Percentiles rank a stretch among this genome's conserved stretches.
Conservation (phyloP, 495 filamentous ascomycete genomes). For the Aspergillus biplanus region DNA sequence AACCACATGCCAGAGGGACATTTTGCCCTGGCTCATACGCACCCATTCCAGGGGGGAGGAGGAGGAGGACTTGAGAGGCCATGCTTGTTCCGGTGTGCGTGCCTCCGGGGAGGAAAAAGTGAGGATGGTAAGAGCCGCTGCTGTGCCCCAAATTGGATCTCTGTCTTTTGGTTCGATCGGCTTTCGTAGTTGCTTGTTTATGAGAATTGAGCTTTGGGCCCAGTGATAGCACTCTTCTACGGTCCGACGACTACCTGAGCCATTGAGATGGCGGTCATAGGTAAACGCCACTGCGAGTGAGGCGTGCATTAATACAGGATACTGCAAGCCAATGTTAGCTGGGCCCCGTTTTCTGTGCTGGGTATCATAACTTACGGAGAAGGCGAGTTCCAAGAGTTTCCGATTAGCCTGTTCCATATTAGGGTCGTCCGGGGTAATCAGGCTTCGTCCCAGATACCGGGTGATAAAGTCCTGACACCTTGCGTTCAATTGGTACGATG, state of each 20-base stretch:
- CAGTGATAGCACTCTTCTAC: slow-evolving; percentile 48
- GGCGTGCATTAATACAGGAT: slow-evolving; percentile 53
- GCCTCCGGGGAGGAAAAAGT: slow-evolving; percentile 44
- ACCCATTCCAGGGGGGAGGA: slow-evolving; percentile 46
- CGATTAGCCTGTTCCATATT: slow-evolving; percentile 43
- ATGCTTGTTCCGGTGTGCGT: slow-evolving; percentile 41
- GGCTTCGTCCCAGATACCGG: slow-evolving; percentile 41
- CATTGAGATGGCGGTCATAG: slow-evolving; percentile 49
- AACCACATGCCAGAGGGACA: slow-evolving; percentile 42
- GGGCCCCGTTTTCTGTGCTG: no score
- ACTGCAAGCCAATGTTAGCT: slow-evolving; percentile 34
- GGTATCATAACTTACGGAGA: slow-evolving; percentile 34
- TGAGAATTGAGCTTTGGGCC: slow-evolving; percentile 41
- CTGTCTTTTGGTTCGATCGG: slow-evolving; percentile 42
- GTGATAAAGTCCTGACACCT: slow-evolving; percentile 45
- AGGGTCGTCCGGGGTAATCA: slow-evolving; percentile 39
- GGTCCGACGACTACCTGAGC: slow-evolving; percentile 28
- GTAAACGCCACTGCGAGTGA: slow-evolving; percentile 45
- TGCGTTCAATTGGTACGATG: slow-evolving; percentile 37
- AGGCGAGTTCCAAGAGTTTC: slow-evolving; percentile 39
- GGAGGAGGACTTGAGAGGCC: slow-evolving; percentile 44
- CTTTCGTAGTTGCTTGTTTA: slow-evolving; percentile 38
- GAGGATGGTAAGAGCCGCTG: slow-evolving; percentile 40
- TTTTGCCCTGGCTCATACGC: slow-evolving; percentile 47
- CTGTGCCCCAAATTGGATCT: slow-evolving; percentile 52